Evolutionary conservation across 2,329 filamentous ascomycete genomes (phyloP).

Genomic region (Talaromyces marneffei): DNA sequence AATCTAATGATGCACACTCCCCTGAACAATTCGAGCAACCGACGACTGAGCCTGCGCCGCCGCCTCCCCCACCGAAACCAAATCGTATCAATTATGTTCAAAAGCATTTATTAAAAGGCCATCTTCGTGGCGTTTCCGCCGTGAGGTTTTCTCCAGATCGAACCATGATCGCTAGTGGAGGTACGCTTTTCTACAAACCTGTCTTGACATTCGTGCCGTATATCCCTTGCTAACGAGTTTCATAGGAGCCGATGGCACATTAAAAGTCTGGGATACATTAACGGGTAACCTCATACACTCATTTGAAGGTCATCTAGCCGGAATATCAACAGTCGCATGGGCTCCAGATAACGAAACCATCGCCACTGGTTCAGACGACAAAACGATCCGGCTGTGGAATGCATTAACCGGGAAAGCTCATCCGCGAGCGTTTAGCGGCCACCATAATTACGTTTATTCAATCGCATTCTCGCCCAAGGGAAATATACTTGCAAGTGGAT

Average conservation of each 20-base stretch:
- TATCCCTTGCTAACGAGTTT: constrained; percentile 12
- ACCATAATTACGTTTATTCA: constrained; percentile 94
- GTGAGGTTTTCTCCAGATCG: constrained; percentile 90
- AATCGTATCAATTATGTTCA: constrained; percentile 61
- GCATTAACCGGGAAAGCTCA: constrained; percentile 54
- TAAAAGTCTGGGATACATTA: constrained; percentile 81
- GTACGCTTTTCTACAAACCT: constrained; percentile 33
- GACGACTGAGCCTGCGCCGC: constrained; percentile 36
- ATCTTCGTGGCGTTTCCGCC: constrained; percentile 71
- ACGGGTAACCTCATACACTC: constrained; percentile 80
- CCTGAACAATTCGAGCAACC: constrained; percentile 24
- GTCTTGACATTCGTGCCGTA: not conserved
- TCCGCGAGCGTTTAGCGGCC: constrained; percentile 64
- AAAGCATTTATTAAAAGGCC: constrained; percentile 67
- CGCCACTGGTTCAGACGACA: constrained; percentile 91
- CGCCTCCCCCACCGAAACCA: constrained; percentile 45
- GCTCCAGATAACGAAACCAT: constrained; percentile 80
- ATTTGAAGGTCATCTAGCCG: constrained; percentile 86
- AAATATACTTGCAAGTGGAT: constrained; percentile 91
- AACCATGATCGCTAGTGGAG: constrained; percentile 80
- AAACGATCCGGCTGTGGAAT: constrained; percentile 91
- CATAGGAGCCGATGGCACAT: constrained; percentile 71
- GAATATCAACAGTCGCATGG: constrained; percentile 91
- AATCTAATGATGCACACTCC: constrained; percentile 13
- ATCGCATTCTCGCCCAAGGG: constrained; percentile 96